Percentiles rank a stretch among this genome's conserved stretches.
Conservation (phyloP, 2,329 filamentous ascomycete species). For the Orbilia oligospora region DNA sequence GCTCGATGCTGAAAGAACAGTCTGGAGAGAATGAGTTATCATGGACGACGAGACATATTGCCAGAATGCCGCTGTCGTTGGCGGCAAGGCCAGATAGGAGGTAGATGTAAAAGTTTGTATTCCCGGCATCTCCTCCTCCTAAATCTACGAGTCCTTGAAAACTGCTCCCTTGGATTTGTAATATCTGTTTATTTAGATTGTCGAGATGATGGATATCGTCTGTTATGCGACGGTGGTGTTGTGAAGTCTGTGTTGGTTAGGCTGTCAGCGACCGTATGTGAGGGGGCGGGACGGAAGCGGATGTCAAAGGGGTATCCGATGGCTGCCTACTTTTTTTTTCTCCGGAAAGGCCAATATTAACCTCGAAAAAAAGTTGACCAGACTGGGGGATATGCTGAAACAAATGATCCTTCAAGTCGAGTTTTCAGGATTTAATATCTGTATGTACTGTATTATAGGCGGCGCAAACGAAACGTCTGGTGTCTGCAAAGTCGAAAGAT, state of each 20-base stretch:
- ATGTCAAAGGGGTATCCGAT: slow-evolving; percentile 12
- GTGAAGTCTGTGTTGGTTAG: slow-evolving; percentile 32
- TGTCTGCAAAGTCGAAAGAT: slow-evolving; percentile 19
- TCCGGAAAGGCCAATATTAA: slow-evolving; percentile 15
- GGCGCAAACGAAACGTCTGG: slow-evolving; percentile 29
- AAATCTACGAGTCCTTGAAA: slow-evolving; percentile 14
- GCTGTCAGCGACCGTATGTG: slow-evolving; percentile 44
- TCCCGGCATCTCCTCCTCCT: slow-evolving; percentile 57
- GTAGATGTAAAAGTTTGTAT: slow-evolving; percentile 58
- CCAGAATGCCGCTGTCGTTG: slow-evolving; percentile 56
- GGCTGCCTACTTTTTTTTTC: slow-evolving; percentile 41
- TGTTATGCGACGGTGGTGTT: slow-evolving; percentile 34
- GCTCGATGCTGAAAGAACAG: slow-evolving; percentile 58
- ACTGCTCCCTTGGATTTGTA: background rate
- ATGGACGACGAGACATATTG: slow-evolving; percentile 59
- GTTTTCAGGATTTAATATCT: background rate
- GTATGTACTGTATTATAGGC: slow-evolving; percentile 25
- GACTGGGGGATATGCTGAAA: slow-evolving; percentile 31
- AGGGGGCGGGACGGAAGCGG: slow-evolving; percentile 37
- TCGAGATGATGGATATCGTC: slow-evolving; percentile 6
- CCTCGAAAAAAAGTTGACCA: slow-evolving; percentile 5
- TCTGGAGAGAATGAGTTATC: slow-evolving; percentile 57
- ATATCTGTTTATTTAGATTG: background rate
- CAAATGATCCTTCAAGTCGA: slow-evolving; percentile 15
- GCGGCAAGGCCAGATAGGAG: slow-evolving; percentile 52